Conservation (phyloP, 371 early-diverging fungal species). For the Mortierella sp. region DNA sequence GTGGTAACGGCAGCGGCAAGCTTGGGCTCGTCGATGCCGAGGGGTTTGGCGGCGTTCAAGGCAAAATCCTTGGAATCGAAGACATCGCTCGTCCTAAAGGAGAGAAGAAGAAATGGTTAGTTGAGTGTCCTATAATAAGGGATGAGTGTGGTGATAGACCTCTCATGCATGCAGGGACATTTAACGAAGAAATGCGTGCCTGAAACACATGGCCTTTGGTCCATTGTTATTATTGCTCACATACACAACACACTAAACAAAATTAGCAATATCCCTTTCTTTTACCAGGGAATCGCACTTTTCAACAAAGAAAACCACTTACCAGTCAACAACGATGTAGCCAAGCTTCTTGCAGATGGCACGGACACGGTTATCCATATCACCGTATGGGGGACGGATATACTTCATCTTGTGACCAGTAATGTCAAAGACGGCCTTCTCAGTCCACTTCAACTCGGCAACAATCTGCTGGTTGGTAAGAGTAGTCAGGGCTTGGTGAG, state of each 20-base stretch:
- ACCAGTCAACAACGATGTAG: conserved; percentile 60
- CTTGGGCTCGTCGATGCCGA: background rate
- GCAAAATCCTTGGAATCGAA: conserved; percentile 48
- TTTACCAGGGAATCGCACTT: conserved; percentile 2
- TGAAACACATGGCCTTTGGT: background rate
- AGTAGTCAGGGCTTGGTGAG: conserved; percentile 75
- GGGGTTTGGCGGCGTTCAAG: conserved; percentile 2
- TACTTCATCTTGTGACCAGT: conserved; percentile 65
- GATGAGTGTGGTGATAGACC: background rate
- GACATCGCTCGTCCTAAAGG: conserved; percentile 29
- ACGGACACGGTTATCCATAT: conserved; percentile 76
- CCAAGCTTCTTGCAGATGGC: conserved; percentile 66
- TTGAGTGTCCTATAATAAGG: background rate
- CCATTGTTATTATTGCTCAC: background rate
- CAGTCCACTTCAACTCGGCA: conserved; percentile 78
- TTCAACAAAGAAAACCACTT: background rate
- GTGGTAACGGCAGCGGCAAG: conserved; percentile 3
- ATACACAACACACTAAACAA: background rate
- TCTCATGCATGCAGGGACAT: background rate
- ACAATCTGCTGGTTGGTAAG: conserved; percentile 73
- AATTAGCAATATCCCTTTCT: background rate
- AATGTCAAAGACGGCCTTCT: conserved; percentile 69
- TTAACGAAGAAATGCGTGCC: background rate
- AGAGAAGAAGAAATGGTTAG: background rate
- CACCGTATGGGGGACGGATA: conserved; percentile 74